phyloP scores from a whole-genome alignment of 2,329 filamentous ascomycete genomes.

The Westerdykella ornata region DNA sequence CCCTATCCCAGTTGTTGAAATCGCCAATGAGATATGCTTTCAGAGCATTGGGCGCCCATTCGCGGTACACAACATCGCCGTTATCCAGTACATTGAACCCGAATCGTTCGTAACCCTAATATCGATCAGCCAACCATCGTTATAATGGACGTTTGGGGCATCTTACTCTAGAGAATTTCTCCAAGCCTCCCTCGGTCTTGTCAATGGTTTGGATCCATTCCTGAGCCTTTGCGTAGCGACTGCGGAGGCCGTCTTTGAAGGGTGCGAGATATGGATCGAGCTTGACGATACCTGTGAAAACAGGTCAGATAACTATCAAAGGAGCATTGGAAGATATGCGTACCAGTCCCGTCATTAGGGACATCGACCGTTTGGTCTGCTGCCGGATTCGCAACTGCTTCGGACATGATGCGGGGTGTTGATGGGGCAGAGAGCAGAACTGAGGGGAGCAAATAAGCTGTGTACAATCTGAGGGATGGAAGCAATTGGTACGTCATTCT shows the following conservation, averaged over 20 bases:
- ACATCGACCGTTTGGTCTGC: background rate
- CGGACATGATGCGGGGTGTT: slow-evolving; percentile 1
- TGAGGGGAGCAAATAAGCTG: background rate
- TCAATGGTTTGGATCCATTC: slow-evolving; percentile 82
- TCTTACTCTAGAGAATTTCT: slow-evolving; percentile 78
- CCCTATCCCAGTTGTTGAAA: slow-evolving; percentile 88
- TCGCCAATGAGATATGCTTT: slow-evolving; percentile 85
- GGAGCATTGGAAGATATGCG: slow-evolving; percentile 16
- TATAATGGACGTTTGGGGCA: background rate
- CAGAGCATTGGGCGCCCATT: slow-evolving; percentile 91
- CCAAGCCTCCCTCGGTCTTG: slow-evolving; percentile 76
- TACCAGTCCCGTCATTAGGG: slow-evolving; percentile 67
- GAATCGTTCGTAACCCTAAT: slow-evolving; percentile 74
- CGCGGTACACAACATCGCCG: slow-evolving; percentile 81
- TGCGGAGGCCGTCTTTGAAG: slow-evolving; percentile 69
- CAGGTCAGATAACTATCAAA: slow-evolving; percentile 13
- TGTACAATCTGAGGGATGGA: background rate
- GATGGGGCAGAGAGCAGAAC: background rate
- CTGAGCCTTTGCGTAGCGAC: slow-evolving; percentile 71
- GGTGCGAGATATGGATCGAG: slow-evolving; percentile 87
- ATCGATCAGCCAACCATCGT: slow-evolving; percentile 11
- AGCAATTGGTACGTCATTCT: too few species aligned
- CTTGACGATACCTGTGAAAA: slow-evolving; percentile 74
- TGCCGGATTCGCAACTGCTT: too few species aligned
- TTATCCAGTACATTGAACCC: slow-evolving; percentile 76